Conservation (phyloP, 2,329 filamentous ascomycete species). For the Fusarium longipes region DNA sequence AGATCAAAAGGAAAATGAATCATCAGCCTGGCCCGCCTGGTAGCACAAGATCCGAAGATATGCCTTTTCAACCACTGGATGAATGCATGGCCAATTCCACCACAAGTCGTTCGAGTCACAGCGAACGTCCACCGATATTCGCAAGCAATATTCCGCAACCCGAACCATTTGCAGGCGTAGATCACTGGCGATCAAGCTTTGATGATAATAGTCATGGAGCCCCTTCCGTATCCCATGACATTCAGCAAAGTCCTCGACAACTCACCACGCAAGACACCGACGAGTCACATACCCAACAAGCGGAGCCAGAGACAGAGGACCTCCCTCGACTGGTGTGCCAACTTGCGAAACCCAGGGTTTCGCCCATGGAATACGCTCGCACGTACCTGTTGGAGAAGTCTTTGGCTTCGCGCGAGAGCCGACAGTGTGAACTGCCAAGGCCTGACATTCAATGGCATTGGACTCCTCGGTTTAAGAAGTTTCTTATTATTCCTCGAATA, state of each 20-base stretch:
- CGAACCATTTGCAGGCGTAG: constrained; percentile 16
- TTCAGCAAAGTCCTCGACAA: background rate
- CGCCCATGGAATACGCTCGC: constrained; percentile 56
- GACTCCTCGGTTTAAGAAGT: constrained; percentile 52
- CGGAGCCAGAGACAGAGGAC: constrained; percentile 3
- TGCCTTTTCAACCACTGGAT: background rate
- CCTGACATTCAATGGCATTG: constrained; percentile 50
- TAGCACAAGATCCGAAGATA: constrained; percentile 3
- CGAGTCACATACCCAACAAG: background rate
- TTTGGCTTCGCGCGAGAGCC: constrained; percentile 42
- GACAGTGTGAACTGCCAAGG: constrained; percentile 46
- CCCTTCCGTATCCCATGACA: background rate
- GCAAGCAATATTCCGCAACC: constrained; percentile 45
- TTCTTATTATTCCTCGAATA: constrained; percentile 52
- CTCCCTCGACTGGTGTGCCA: constrained; percentile 1
- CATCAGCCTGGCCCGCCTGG: constrained; percentile 37
- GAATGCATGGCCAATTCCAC: background rate
- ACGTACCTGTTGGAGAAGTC: constrained; percentile 52
- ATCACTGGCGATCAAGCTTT: background rate
- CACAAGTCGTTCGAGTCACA: constrained; percentile 11
- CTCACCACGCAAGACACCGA: background rate
- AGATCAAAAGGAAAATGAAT: constrained; percentile 45
- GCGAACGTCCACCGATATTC: constrained; percentile 26
- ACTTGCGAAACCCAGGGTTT: constrained; percentile 49
- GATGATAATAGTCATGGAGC: constrained; percentile 3